These are phyloP conservation scores for Trichophyton simii DNA, from an alignment of 2,329 filamentous ascomycete species.

Conservation along the genomic window DNA sequence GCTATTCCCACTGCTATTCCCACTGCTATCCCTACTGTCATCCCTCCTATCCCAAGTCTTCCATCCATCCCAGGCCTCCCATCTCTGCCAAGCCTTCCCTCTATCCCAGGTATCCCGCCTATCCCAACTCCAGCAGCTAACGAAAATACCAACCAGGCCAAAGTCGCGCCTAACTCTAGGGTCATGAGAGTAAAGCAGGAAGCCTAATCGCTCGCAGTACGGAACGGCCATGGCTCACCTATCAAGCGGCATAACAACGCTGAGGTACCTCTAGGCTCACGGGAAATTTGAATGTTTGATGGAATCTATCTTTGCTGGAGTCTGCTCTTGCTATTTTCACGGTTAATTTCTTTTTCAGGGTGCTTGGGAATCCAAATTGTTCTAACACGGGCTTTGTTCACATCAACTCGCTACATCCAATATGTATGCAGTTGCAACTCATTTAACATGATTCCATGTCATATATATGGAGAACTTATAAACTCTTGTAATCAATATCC, in stretches of 20 bases:
- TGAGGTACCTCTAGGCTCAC: not conserved
- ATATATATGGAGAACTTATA: not conserved
- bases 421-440: not conserved
- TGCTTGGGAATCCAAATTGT: not conserved
- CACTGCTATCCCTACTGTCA: slow-evolving; percentile 5
- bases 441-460: slow-evolving; percentile 1
- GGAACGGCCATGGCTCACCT: not conserved
- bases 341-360: not conserved
- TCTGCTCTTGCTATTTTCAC: no score
- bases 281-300: not conserved
- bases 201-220: not conserved
- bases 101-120: not conserved
- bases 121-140: not conserved
- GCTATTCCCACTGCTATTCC: slow-evolving; percentile 3
- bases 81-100: slow-evolving; percentile 2
- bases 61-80: slow-evolving; percentile 4
- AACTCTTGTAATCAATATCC: not conserved
- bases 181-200: not conserved
- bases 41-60: slow-evolving; percentile 4
- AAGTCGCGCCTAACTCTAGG: not conserved
- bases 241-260: not conserved
- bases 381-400: not conserved
- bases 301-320: not conserved
- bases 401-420: not conserved
- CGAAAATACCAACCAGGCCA: not conserved